These are phyloP conservation scores for Rhodamnia argentea DNA, from an alignment of 345 rosid species.

Conservation along the genomic window DNA sequence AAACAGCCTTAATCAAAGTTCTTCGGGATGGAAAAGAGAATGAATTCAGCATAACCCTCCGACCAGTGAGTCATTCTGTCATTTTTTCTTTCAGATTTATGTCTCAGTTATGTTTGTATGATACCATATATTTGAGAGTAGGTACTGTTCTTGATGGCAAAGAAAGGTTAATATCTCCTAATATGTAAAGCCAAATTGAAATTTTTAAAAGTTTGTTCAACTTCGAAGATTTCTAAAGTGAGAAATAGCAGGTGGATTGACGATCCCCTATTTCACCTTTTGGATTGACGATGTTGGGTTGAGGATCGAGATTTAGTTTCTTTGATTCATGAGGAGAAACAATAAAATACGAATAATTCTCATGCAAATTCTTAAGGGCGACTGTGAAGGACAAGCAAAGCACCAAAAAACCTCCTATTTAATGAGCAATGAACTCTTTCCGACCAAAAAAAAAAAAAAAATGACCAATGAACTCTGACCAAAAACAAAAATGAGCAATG, in stretches of 20 bases:
- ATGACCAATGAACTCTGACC: too few relatives aligned
- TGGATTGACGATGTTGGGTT: background rate
- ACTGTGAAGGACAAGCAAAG: background rate
- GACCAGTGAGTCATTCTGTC: constrained; percentile 48
- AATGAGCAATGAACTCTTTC: too few relatives aligned
- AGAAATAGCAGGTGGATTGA: background rate
- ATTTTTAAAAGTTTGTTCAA: background rate
- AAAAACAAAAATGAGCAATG: too few relatives aligned
- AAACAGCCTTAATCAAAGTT: constrained; percentile 47
- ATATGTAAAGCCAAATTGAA: background rate
- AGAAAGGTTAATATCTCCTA: background rate
- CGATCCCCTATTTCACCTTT: background rate
- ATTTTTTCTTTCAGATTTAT: background rate
- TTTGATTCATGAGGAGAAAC: background rate
- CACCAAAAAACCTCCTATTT: too few relatives aligned
- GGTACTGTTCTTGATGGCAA: background rate
- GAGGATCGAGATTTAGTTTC: background rate
- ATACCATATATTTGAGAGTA: background rate
- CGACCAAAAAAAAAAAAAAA: too few relatives aligned
- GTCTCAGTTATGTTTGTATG: background rate
- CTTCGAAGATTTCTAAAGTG: background rate
- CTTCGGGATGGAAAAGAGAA: constrained; percentile 57
- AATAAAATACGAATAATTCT: background rate
- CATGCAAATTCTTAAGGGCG: background rate
- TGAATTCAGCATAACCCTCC: constrained; percentile 43